These are phyloP conservation scores for Phaeophleospora eucalypticola DNA, from an alignment of 2,329 filamentous ascomycete species.

Conservation along the genomic window DNA sequence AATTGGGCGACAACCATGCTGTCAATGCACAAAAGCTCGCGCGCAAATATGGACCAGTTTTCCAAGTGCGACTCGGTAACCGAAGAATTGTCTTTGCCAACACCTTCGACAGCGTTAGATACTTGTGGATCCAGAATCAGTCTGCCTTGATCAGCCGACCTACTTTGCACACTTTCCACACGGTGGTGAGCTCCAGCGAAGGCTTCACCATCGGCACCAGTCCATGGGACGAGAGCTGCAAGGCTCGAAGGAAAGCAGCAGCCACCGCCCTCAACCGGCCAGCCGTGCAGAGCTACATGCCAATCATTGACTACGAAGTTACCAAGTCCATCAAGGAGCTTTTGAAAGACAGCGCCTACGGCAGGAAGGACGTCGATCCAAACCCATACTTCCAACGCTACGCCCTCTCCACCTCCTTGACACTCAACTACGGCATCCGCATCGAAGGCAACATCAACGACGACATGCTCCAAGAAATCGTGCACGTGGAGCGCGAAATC, in stretches of 20 bases:
- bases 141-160: slow-evolving; percentile 73
- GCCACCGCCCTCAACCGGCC: slow-evolving; percentile 74
- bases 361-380: slow-evolving; percentile 63
- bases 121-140: slow-evolving; percentile 75
- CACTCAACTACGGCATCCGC: slow-evolving; percentile 73
- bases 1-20: slow-evolving; percentile 46
- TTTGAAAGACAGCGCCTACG: slow-evolving; percentile 59
- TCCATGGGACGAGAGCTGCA: slow-evolving; percentile 79
- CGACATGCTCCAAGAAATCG: slow-evolving; percentile 66
- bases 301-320: slow-evolving; percentile 74
- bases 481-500: slow-evolving; percentile 69
- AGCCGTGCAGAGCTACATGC: slow-evolving; percentile 73
- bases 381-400: slow-evolving; percentile 70
- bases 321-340: slow-evolving; percentile 69
- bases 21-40: slow-evolving; percentile 44
- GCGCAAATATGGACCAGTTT: slow-evolving; percentile 49
- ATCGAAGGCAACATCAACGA: slow-evolving; percentile 68
- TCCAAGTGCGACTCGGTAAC: slow-evolving; percentile 59
- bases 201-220: slow-evolving; percentile 81
- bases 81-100: slow-evolving; percentile 74
- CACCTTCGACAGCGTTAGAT: slow-evolving; percentile 67
- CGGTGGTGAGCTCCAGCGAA: slow-evolving; percentile 69
- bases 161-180: slow-evolving; percentile 76
- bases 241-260: slow-evolving; percentile 70
- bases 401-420: slow-evolving; percentile 71